Evolutionary conservation across 805 yeast genomes (phyloP).

Genomic region (Jamesozyma lodderae): DNA sequence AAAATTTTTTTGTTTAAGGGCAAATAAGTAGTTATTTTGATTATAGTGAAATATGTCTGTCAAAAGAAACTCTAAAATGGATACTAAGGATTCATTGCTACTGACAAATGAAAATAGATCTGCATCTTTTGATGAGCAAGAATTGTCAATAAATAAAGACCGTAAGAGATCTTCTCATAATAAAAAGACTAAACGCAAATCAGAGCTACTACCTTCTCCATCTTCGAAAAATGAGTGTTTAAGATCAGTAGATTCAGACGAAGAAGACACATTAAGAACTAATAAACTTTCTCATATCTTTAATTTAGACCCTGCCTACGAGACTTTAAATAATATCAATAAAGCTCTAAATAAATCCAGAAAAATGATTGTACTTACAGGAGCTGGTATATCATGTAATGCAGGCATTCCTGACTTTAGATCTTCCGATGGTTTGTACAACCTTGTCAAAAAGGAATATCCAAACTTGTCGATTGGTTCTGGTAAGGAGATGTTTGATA

Average conservation of each 20-base stretch:
- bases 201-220: no score
- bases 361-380: constrained; percentile 66
- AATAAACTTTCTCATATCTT: constrained; percentile 12
- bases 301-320: constrained; percentile 10
- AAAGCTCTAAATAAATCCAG: constrained; percentile 26
- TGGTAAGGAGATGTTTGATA: constrained; percentile 89
- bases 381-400: constrained; percentile 94
- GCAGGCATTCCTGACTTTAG: constrained; percentile 97
- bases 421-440: constrained; percentile 74
- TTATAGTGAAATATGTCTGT: not conserved
- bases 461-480: constrained; percentile 52
- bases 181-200: not conserved
- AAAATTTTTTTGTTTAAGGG: no score
- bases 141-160: constrained; percentile 6
- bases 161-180: constrained; percentile 6
- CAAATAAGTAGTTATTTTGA: no score
- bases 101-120: constrained; percentile 8
- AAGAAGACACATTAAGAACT: constrained; percentile 7
- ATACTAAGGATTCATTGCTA: not conserved
- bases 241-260: not conserved
- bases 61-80: not conserved
- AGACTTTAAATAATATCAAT: constrained; percentile 19
- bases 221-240: no score
- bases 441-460: constrained; percentile 53
- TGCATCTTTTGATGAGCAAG: constrained; percentile 10